Evolutionary conservation across 176 grass and related monocot species (phyloP), one percentile per base, ranked within the genome.

Genomic region (Zoysia japonica): DNA sequence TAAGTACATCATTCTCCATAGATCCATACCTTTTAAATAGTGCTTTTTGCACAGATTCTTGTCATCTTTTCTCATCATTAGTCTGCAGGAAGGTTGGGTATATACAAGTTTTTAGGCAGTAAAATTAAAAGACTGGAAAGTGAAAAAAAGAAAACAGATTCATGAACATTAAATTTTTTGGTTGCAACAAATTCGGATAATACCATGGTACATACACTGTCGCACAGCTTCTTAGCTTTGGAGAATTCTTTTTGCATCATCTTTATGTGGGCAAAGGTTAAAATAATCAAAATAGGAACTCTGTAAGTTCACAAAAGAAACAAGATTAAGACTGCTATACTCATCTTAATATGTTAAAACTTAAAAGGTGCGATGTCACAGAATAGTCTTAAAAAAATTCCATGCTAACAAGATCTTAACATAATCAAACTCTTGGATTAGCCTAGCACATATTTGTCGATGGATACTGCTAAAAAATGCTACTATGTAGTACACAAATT

Each of bases 191-290:
- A 47, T 37, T 20, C 41, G 42, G 47, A 47, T 66, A 75, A 39
- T 61, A 51, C 70, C 66, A 28, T 62, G 55, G 17, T 50, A 64
- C 66, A 63, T 78, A 78, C 82, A 53, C 37, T 71, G 0, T 37
- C n/a, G 9, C 37, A 0, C 46, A 84, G 57, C 66, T 63, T 51
- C 5, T 2, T 16, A 11, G 11, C 20, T 54, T 19, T 46, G 13
- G 7, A 50, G 20, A 52, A 0, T 13, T 78, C 82, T 55, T 63
- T 9, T 8, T 2, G 45, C 55, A 52, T 20, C 45, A 11, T 65
- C 82, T 78, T 36, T 84, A 54, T 50, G 62, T 52, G 55, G 11
- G 17, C 19, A 77, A 77, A 60, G 38, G 11, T 61, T 43, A 50
- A 75, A 61, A 45, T 5, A 7, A 10, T n/a, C 9, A 52, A 10